phyloP scores from a whole-genome alignment of 208 protist species.

The Crithidia acanthocephali region DNA sequence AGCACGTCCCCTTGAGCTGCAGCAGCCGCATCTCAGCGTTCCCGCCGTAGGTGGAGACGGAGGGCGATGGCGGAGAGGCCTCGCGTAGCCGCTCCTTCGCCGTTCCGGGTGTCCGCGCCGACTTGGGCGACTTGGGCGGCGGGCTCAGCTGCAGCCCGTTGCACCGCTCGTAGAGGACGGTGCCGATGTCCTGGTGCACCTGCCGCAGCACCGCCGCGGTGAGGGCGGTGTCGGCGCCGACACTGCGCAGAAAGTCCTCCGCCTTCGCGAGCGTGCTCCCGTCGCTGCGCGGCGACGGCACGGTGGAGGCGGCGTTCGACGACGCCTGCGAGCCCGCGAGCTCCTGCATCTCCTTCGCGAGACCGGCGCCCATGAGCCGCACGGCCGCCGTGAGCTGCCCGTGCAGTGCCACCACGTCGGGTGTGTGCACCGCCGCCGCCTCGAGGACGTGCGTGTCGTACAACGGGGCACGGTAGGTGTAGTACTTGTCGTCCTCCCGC shows the following conservation, averaged over 20 bases:
- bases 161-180: constrained; percentile 11
- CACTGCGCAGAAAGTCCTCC: constrained; percentile 16
- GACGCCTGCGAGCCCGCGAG: not conserved
- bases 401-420: constrained; percentile 30
- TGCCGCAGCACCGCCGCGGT: constrained; percentile 24
- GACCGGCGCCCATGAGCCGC: constrained; percentile 41
- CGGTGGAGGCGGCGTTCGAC: not conserved
- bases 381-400: constrained; percentile 47
- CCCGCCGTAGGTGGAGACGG: not conserved
- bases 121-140: constrained; percentile 3
- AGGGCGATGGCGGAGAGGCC: not conserved
- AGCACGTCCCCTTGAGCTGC: constrained; percentile 49
- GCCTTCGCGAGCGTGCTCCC: not conserved
- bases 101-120: not conserved
- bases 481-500: constrained; percentile 28
- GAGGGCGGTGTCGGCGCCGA: constrained; percentile 8
- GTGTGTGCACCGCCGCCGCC: constrained; percentile 19
- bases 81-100: constrained; percentile 9
- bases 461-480: constrained; percentile 23
- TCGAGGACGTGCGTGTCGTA: constrained; percentile 43
- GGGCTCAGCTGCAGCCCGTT: not conserved
- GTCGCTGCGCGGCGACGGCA: constrained; percentile 12
- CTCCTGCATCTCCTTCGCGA: constrained; percentile 38
- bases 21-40: constrained; percentile 15
- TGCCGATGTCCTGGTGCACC: constrained; percentile 36